A percentile compares a stretch with the other conserved stretches of the same genome.
These are phyloP conservation scores for Forsythia viridissima DNA, from an alignment of 257 asterid genomes.

Conservation along the genomic window DNA sequence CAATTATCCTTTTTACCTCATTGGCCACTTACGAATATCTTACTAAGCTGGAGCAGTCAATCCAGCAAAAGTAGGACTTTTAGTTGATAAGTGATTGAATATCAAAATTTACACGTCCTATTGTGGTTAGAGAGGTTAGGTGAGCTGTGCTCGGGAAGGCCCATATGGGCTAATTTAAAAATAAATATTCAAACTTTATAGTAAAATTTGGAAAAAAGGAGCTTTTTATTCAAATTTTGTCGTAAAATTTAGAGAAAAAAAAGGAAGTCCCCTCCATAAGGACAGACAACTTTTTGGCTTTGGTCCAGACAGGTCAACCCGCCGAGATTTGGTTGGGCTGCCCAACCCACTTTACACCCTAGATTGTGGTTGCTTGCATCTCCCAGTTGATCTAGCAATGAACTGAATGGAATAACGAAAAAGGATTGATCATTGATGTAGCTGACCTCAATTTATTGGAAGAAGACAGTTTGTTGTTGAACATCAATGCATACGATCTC, in stretches of 20 bases:
- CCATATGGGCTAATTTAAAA: neutral
- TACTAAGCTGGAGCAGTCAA: neutral
- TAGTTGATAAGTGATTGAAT: neutral
- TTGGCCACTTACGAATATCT: neutral
- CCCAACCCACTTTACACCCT: neutral
- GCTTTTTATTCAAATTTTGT: neutral
- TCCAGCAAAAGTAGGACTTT: neutral
- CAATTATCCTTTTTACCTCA: neutral
- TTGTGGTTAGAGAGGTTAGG: neutral
- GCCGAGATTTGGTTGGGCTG: neutral
- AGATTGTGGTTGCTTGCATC: neutral
- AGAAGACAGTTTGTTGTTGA: neutral
- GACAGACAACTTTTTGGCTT: neutral
- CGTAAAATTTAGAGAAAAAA: too few relatives aligned
- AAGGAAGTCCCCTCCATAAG: neutral
- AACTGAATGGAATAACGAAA: neutral
- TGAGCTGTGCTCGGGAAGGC: neutral
- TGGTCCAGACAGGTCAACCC: neutral
- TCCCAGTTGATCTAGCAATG: neutral
- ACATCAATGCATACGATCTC: neutral
- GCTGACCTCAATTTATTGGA: neutral
- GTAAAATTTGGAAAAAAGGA: neutral
- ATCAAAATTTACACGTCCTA: neutral
- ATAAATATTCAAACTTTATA: neutral
- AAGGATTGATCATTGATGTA: neutral